phyloP scores from a whole-genome alignment of 805 yeast genomes.

The Saccharomycopsis microspora region DNA sequence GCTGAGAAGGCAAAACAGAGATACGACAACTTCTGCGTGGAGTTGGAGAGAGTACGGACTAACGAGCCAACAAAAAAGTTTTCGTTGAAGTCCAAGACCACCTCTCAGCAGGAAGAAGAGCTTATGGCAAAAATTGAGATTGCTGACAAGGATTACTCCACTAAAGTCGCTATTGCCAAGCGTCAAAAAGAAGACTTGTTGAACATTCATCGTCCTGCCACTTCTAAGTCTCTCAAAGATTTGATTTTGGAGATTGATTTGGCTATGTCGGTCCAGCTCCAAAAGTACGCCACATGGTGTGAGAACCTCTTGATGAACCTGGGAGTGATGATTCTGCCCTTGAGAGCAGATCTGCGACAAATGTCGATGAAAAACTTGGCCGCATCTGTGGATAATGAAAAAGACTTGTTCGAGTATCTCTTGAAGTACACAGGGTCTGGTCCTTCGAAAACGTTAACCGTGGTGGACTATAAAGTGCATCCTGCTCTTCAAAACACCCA shows the following conservation, averaged over 20 bases:
- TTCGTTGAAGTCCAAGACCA: conserved; percentile 67
- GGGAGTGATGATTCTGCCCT: conserved; percentile 75
- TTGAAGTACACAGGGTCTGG: conserved; percentile 32
- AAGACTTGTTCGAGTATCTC: conserved; percentile 64
- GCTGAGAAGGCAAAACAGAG: conserved; percentile 83
- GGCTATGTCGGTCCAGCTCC: conserved; percentile 80
- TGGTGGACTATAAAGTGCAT: conserved; percentile 64
- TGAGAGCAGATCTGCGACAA: conserved; percentile 37
- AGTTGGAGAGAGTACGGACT: conserved; percentile 68
- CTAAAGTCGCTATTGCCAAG: conserved; percentile 62
- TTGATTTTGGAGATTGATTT: conserved; percentile 79
- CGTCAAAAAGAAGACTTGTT: conserved; percentile 64
- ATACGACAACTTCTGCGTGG: conserved; percentile 74
- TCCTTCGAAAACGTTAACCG: conserved; percentile 34
- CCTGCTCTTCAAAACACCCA: conserved; percentile 40
- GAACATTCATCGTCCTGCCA: conserved; percentile 65
- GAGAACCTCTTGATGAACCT: conserved; percentile 76
- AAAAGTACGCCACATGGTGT: conserved; percentile 77
- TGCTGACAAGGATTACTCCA: conserved; percentile 82
- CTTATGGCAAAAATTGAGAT: conserved; percentile 64
- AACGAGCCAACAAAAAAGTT: conserved; percentile 79
- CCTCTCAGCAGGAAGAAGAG: conserved; percentile 81
- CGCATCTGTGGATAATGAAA: conserved; percentile 69
- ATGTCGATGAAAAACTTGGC: conserved; percentile 73
- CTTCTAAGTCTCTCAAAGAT: conserved; percentile 59